phyloP scores from a whole-genome alignment of 2,329 filamentous ascomycete species.

The Stenocarpella maydis region DNA sequence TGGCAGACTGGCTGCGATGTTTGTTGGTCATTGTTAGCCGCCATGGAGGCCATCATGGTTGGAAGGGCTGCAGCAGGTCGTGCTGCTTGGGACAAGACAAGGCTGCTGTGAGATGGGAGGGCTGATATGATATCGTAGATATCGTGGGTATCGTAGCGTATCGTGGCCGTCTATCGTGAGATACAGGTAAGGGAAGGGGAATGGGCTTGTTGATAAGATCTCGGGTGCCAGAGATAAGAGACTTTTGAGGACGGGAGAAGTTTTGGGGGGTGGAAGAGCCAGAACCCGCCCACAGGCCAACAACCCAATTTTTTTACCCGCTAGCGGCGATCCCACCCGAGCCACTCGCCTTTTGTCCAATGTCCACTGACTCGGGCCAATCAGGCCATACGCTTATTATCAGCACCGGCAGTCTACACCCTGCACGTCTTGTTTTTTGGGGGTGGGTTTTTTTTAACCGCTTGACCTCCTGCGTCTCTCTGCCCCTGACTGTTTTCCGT shows the following conservation, averaged over 20 bases:
- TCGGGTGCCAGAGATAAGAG: constrained; percentile 29
- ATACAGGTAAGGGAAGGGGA: constrained; percentile 25
- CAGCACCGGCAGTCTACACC: constrained; percentile 25
- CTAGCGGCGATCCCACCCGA: constrained; percentile 25
- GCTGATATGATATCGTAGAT: constrained; percentile 6
- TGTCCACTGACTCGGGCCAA: not conserved
- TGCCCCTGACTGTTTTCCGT: not conserved
- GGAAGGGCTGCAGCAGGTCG: constrained; percentile 22
- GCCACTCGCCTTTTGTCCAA: not conserved
- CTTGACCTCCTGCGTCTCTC: not conserved
- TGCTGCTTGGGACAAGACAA: constrained; percentile 27
- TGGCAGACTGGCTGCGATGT: constrained; percentile 90
- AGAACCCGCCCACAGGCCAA: constrained; percentile 18
- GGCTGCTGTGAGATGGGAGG: constrained; percentile 7
- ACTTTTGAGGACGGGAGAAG: constrained; percentile 32
- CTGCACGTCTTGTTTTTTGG: not conserved
- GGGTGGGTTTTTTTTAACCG: not conserved
- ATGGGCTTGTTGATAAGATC: constrained; percentile 29
- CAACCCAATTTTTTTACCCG: constrained; percentile 23
- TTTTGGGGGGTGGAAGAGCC: constrained; percentile 22
- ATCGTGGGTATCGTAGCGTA: constrained; percentile 24
- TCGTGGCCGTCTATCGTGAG: constrained; percentile 23
- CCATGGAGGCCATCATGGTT: constrained; percentile 58
- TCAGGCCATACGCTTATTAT: constrained; percentile 16
- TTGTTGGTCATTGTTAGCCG: constrained; percentile 63